A percentile compares a stretch with the other conserved stretches of the same genome.
Conservation (phyloP, 768 basidiomycete genomes). For the Lentinula boryana region DNA sequence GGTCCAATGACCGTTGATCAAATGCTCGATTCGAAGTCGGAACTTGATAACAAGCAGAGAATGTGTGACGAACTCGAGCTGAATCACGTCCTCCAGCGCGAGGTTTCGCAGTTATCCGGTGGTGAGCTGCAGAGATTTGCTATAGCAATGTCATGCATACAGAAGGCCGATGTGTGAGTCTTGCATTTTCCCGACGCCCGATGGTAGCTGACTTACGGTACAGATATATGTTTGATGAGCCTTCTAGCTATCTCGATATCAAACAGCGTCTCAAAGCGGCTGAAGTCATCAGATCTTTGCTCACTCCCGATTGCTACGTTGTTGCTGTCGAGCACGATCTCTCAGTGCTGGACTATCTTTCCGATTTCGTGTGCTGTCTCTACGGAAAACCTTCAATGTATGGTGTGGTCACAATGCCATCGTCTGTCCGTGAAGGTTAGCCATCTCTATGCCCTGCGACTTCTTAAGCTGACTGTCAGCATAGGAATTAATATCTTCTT, state of each 20-base stretch:
- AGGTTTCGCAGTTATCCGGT: slow-evolving; percentile 83
- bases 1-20: slow-evolving; percentile 77
- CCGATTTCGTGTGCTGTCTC: slow-evolving; percentile 95
- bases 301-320: slow-evolving; percentile 83
- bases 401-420: slow-evolving; percentile 98
- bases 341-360: slow-evolving; percentile 96
- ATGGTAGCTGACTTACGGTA: slow-evolving; percentile 2
- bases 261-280: slow-evolving; percentile 94
- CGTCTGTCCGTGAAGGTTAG: slow-evolving; percentile 92
- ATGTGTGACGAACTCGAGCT: slow-evolving; percentile 87
- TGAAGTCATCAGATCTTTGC: slow-evolving; percentile 85
- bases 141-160: slow-evolving; percentile 95
- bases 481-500: slow-evolving; percentile 98
- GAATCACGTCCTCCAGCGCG: slow-evolving; percentile 78
- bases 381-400: slow-evolving; percentile 98
- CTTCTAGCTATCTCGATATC: slow-evolving; percentile 96
- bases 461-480: background rate
- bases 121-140: slow-evolving; percentile 98
- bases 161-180: slow-evolving; percentile 89
- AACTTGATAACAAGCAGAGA: slow-evolving; percentile 81
- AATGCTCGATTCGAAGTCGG: slow-evolving; percentile 91
- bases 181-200: background rate
- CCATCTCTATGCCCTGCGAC: background rate
- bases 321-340: slow-evolving; percentile 99
- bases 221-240: slow-evolving; percentile 99